Conservation (phyloP, 441 rosid species). For the Raphanus hybrid region DNA sequence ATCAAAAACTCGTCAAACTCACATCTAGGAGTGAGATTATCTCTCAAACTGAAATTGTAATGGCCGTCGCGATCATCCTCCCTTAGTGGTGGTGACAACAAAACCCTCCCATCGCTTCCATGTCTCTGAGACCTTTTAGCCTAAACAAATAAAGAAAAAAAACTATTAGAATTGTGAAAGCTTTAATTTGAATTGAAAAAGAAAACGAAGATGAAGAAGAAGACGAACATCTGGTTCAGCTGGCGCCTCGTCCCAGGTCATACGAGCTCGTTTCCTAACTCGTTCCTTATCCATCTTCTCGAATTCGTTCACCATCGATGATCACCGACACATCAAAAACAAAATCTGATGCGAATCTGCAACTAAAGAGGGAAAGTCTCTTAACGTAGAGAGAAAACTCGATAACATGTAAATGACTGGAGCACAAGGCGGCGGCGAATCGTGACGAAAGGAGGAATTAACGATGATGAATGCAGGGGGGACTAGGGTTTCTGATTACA, state of each 20-base stretch:
- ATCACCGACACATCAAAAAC: conserved; percentile 24
- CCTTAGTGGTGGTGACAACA: conserved; percentile 66
- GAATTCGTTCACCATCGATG: conserved; percentile 36
- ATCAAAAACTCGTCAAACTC: conserved; percentile 33
- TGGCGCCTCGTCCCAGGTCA: conserved; percentile 79
- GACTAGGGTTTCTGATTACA: conserved; percentile 29
- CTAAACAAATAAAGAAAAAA: conserved; percentile 23
- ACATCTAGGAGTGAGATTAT: conserved; percentile 90
- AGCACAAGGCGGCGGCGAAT: conserved; percentile 31
- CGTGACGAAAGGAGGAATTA: conserved; percentile 3
- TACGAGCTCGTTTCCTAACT: conserved; percentile 73
- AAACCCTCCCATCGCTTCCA: conserved; percentile 43
- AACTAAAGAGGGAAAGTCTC: conserved; percentile 30
- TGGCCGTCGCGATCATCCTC: conserved; percentile 90
- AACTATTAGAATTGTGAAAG: neutral
- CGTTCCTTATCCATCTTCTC: conserved; percentile 63
- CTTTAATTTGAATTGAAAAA: neutral
- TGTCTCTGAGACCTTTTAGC: conserved; percentile 48
- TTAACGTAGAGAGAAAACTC: conserved; percentile 14
- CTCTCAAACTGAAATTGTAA: conserved; percentile 72
- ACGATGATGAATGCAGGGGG: conserved; percentile 18
- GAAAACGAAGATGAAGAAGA: neutral
- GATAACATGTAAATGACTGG: neutral
- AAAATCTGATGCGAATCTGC: conserved; percentile 32
- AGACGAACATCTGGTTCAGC: conserved; percentile 62